phyloP scores from a whole-genome alignment of 345 rosid species.

The Limnanthes douglasii region DNA sequence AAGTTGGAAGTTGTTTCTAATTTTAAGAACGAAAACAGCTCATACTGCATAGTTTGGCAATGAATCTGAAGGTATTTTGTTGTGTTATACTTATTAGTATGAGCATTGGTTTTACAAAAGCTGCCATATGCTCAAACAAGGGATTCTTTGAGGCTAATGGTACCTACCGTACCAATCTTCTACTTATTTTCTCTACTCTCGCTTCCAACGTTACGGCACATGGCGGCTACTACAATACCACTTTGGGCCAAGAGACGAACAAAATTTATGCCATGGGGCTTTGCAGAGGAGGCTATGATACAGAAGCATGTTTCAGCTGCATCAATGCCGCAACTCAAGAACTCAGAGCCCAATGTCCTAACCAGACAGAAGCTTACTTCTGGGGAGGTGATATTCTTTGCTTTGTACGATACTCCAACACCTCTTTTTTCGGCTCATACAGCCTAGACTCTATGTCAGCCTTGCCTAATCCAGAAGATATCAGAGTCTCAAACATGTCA shows the following conservation, averaged over 20 bases:
- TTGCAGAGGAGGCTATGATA: constrained; percentile 5
- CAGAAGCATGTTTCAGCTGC: constrained; percentile 10
- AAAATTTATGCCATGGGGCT: constrained; percentile 9
- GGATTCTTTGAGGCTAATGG: constrained; percentile 5
- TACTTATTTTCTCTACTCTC: constrained; percentile 10
- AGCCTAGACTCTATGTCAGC: constrained; percentile 4
- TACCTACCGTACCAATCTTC: constrained; percentile 6
- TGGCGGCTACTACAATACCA: constrained; percentile 11
- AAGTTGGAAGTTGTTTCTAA: no score
- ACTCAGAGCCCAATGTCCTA: constrained; percentile 6
- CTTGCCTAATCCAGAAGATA: constrained; percentile 2
- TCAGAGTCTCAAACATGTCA: background rate
- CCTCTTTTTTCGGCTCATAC: constrained; percentile 4
- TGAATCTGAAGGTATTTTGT: no score
- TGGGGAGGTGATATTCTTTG: constrained; percentile 12
- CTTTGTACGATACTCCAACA: constrained; percentile 11
- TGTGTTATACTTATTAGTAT: no score
- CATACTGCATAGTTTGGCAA: no score
- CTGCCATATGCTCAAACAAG: background rate
- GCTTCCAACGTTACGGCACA: constrained; percentile 8
- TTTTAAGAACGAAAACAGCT: no score
- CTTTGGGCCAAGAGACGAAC: constrained; percentile 8
- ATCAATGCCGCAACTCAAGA: constrained; percentile 4
- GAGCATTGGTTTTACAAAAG: no score
- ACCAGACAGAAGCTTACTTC: constrained; percentile 9